These are phyloP conservation scores for Triadica sebifera DNA, from an alignment of 345 rosid species.

Conservation along the genomic window DNA sequence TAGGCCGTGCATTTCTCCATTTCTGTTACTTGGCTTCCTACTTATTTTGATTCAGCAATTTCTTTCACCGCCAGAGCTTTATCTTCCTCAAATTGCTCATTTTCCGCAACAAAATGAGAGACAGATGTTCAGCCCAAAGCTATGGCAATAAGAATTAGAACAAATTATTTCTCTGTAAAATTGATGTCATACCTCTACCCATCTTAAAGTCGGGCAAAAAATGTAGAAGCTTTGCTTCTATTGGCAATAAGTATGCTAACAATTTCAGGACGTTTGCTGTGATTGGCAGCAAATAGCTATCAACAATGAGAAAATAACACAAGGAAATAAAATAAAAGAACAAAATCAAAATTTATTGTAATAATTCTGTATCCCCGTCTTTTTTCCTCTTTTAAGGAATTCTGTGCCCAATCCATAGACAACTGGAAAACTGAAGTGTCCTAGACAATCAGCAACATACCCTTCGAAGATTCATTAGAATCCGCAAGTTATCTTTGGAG, in stretches of 20 bases:
- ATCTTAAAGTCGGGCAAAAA: conserved; percentile 41
- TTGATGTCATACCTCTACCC: conserved; percentile 38
- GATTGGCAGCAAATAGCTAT: conserved; percentile 55
- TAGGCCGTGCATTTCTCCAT: neutral
- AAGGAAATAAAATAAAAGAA: neutral
- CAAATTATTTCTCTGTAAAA: neutral
- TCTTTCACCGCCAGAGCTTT: conserved; percentile 84
- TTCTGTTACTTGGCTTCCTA: neutral
- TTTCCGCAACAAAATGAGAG: conserved; percentile 49
- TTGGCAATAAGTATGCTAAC: conserved; percentile 40
- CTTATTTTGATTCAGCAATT: conserved; percentile 39
- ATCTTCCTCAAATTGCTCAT: conserved; percentile 92
- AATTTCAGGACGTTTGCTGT: conserved; percentile 49
- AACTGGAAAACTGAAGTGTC: neutral
- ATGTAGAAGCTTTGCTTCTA: conserved; percentile 52
- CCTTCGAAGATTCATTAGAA: conserved; percentile 76
- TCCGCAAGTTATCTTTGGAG: conserved; percentile 62
- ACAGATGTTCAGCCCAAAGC: neutral
- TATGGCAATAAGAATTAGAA: neutral
- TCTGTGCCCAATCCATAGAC: too few relatives aligned
- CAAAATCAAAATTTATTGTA: neutral
- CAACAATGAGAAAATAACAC: neutral
- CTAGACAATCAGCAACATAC: conserved; percentile 23
- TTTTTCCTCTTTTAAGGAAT: neutral
- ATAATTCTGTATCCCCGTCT: neutral